Base-by-base conservation (phyloP, 352 stramenopile species). In the Thraustochytrium sp. region DNA sequence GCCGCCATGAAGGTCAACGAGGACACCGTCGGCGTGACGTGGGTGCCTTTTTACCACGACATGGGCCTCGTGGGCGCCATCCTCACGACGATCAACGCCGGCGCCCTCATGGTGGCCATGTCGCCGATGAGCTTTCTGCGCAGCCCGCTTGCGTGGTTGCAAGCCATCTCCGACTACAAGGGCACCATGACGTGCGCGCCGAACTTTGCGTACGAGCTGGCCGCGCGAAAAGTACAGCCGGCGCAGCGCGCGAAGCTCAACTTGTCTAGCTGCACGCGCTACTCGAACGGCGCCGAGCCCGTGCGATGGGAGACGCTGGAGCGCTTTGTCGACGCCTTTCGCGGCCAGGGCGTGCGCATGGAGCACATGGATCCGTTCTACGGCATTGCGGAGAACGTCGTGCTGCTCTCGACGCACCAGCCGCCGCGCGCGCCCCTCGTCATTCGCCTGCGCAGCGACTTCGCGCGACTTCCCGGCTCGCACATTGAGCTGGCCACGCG, bases 1-100 rank as follows among this genome's bases (percentile, higher is more conserved):
- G 91, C 88, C 23, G 94, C 95, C 53, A 85, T 99, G 2, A 82
- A 93, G 61, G 95, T 94, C 13, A 89, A 85, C 36, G 85, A 90
- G 38, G 90, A 96, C 56, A 98, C 96, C 0, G 90, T 98, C 2
- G 94, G 98, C 18, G 95, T 98, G 2, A 98, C 93, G n/a, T 99
- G 97, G 97, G 89, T 99, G 11, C 97, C 97, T 3, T 96, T 99
- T 89, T 99, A 99, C 88, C 97, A 99, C 87, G 97, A 99, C 88
- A 99, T 99, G 97, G 97, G 97, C 4, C 92, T 99, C 31, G 99
- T 99, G 82, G 97, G 96, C 63, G 94, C 93, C 44, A 93, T 94
- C 59, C 85, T 97, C 5, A 90, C 90, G 34, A 84, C 89, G 9
- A 62, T 95, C 4, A 96, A 95, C 76, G 96, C 91, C 84, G 93